Conservation (phyloP, 2,329 filamentous ascomycete genomes). For the Botrytis byssoidea region DNA sequence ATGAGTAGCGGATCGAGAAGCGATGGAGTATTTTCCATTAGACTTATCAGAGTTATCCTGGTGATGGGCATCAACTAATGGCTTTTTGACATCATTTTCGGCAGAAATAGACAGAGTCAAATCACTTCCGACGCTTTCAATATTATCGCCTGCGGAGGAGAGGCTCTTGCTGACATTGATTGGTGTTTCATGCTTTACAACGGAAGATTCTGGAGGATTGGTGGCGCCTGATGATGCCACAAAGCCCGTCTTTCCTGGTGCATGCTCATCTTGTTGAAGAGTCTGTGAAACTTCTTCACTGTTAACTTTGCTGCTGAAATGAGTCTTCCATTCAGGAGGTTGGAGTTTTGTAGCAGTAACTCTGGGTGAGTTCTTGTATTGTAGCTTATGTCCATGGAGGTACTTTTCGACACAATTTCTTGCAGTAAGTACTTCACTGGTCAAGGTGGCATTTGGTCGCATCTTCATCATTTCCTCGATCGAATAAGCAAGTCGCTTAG, state of each 20-base stretch:
- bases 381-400: neutral
- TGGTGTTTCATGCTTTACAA: neutral
- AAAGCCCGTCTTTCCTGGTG: neutral
- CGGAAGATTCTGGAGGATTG: neutral
- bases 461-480: slow-evolving; percentile 1
- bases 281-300: neutral
- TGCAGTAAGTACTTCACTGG: neutral
- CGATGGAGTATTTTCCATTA: neutral
- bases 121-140: neutral
- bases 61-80: neutral
- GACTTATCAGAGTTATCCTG: neutral
- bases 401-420: slow-evolving; percentile 8
- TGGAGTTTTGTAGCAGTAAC: slow-evolving; percentile 1
- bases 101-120: neutral
- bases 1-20: neutral
- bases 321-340: slow-evolving; percentile 6
- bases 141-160: too few relatives aligned
- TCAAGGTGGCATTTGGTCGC: slow-evolving; percentile 12
- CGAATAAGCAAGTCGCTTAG: slow-evolving; percentile 6
- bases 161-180: neutral
- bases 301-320: neutral
- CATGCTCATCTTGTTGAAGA: neutral
- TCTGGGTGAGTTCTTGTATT: neutral
- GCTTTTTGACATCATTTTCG: neutral
- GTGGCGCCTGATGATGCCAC: neutral